Percentiles rank a stretch among this genome's conserved stretches.
Conservation (phyloP, 2,329 filamentous ascomycete species). For the Rutstroemia sp. region DNA sequence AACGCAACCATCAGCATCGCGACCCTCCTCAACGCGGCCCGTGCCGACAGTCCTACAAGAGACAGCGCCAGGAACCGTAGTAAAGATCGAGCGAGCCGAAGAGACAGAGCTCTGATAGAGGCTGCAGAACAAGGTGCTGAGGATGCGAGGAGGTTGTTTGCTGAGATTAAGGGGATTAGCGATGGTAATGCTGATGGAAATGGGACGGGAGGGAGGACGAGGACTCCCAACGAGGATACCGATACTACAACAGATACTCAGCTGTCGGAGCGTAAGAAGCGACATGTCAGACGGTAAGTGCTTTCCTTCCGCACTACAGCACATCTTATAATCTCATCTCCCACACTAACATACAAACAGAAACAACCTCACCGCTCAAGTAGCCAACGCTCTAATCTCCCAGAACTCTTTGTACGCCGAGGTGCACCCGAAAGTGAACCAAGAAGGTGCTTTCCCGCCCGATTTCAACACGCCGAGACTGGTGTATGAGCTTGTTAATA, state of each 20-base stretch:
- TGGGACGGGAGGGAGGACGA: too few relatives aligned
- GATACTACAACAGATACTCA: neutral
- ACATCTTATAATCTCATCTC: neutral
- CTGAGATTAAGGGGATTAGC: too few relatives aligned
- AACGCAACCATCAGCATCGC: neutral
- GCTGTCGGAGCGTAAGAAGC: neutral
- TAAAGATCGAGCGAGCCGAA: too few relatives aligned
- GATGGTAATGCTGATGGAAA: too few relatives aligned
- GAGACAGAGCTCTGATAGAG: too few relatives aligned
- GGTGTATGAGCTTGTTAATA: constrained; percentile 15
- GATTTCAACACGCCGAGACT: constrained; percentile 16
- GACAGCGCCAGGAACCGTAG: too few relatives aligned
- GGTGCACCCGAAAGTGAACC: constrained; percentile 19
- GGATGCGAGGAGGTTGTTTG: too few relatives aligned
- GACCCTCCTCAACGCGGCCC: too few relatives aligned
- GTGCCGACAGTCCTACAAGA: too few relatives aligned
- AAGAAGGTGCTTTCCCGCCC: constrained; percentile 12
- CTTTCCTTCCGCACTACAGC: neutral
- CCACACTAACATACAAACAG: constrained; percentile 5
- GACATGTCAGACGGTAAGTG: constrained; percentile 12
- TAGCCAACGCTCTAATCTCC: constrained; percentile 16
- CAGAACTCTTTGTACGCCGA: constrained; percentile 13
- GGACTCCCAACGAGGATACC: too few relatives aligned
- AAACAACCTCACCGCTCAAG: constrained; percentile 17
- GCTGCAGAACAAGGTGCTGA: too few relatives aligned